Conservation (phyloP, 2,329 filamentous ascomycete genomes). For the Emmonsiellopsis sp. region DNA sequence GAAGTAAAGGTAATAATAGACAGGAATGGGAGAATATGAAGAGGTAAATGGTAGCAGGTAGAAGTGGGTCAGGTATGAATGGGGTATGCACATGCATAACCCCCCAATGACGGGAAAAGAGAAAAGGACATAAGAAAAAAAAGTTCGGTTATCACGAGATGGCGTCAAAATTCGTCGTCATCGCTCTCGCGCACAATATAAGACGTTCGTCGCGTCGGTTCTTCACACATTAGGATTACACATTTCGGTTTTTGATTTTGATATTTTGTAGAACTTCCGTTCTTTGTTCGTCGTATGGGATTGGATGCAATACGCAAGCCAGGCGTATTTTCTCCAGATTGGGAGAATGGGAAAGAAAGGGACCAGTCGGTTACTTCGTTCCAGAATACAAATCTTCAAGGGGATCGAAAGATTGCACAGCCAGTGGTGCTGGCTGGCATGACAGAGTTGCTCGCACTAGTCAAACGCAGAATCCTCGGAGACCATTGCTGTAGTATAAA, state of each 20-base stretch:
- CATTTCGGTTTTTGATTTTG: conserved; percentile 12
- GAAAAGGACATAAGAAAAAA: conserved; percentile 5
- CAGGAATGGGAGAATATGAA: conserved; percentile 7
- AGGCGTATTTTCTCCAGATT: neutral
- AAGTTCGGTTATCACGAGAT: conserved; percentile 12
- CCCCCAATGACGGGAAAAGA: neutral
- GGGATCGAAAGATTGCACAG: too few relatives aligned
- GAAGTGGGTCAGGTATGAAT: neutral
- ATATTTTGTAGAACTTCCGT: too few relatives aligned
- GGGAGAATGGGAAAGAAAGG: too few relatives aligned
- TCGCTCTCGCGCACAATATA: too few relatives aligned
- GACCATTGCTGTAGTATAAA: conserved; percentile 4
- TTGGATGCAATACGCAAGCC: neutral
- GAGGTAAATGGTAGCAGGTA: neutral
- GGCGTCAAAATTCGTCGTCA: neutral
- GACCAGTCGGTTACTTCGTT: too few relatives aligned
- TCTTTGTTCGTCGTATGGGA: neutral
- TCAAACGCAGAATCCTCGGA: conserved; percentile 12
- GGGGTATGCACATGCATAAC: neutral
- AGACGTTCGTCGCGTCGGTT: neutral
- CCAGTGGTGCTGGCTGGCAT: too few relatives aligned
- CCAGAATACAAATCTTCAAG: too few relatives aligned
- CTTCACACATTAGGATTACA: conserved; percentile 24
- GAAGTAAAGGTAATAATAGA: conserved; percentile 5
- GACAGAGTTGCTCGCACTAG: neutral